Base-by-base conservation (phyloP, 106 monocot species). In the Amphibolis antarctica region DNA sequence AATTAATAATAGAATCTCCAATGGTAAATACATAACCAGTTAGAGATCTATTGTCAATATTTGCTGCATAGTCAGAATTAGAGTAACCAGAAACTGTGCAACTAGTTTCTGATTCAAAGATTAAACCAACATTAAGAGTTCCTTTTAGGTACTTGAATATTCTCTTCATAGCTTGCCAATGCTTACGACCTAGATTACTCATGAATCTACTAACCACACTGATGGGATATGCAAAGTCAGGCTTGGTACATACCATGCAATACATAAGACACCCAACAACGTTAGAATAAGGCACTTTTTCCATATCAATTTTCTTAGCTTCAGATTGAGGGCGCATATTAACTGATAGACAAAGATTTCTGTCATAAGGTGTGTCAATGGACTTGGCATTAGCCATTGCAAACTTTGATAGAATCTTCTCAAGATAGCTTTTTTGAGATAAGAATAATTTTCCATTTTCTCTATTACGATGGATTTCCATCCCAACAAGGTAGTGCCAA, bases 391-490 rank as follows among this genome's bases (percentile, higher is more conserved):
- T 27, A 12, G 0, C 50, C 36, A 36, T 36, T 36, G 53, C 51
- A 22, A 71, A 71, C 31, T 31, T 62, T 15, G 36, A 42, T 3
- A 71, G 25, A 4, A 71, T 51, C 23, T 51, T 18, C 51, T 63
- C 71, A 43, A 71, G 9, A 44, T 62, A 71, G 0, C 9, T 43
- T 27, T 71, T 51, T 28, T 62, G 36, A 53, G 63, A 71, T 48
- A 63, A 22, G 1, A 53, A 63, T 15, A 71, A 18, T 51, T 28
- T 53, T 18, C 18, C 36, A 9, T n/a, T 27, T 15, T n/a, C 29
- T 18, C 49, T 48, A 23, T 70, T 46, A n/a, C 48, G 18, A 47
- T 19, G 42, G 23, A 63, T 63, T 44, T 63, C 6, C 44, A 63
- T 43, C 6, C 62, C 66, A 11, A 36, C 4, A 17, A 67, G 11